Conservation (phyloP, 164 flowering plant genomes). For the Euptelea pleiosperma region DNA sequence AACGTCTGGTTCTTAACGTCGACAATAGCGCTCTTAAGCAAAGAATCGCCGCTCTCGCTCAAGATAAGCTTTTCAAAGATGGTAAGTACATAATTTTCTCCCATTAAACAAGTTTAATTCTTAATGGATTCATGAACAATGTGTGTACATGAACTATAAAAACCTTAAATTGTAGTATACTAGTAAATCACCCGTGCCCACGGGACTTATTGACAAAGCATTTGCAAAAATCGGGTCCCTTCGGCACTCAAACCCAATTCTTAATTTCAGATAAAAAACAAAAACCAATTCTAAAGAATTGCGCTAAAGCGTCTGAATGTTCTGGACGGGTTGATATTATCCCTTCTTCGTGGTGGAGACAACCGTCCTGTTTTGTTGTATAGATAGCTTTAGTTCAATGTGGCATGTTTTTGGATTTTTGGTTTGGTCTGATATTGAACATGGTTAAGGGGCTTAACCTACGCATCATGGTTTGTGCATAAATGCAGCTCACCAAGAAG, state of each 20-base stretch:
- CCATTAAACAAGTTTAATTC: not conserved
- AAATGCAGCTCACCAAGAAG: slow-evolving; percentile 86
- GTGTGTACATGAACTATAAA: too few species aligned
- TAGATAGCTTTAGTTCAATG: not conserved
- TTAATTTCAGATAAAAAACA: too few species aligned
- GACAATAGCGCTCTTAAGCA: slow-evolving; percentile 89
- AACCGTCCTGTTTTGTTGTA: too few species aligned
- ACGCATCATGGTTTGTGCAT: not conserved
- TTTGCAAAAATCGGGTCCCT: too few species aligned
- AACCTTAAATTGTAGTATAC: too few species aligned
- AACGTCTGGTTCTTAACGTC: slow-evolving; percentile 69
- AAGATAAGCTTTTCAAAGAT: slow-evolving; percentile 86
- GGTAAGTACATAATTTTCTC: slow-evolving; percentile 32
- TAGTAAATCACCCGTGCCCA: too few species aligned
- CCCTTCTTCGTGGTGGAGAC: not conserved
- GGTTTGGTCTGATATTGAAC: not conserved
- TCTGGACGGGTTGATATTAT: not conserved
- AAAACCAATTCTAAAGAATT: too few species aligned
- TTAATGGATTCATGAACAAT: not conserved
- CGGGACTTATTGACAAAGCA: too few species aligned
- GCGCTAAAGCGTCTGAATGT: not conserved
- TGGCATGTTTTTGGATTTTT: not conserved
- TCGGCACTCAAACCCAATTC: too few species aligned
- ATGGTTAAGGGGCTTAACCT: not conserved
- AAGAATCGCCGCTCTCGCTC: slow-evolving; percentile 82